phyloP scores from a whole-genome alignment of 2,329 filamentous ascomycete species.

The Leptographium radiaticola region DNA sequence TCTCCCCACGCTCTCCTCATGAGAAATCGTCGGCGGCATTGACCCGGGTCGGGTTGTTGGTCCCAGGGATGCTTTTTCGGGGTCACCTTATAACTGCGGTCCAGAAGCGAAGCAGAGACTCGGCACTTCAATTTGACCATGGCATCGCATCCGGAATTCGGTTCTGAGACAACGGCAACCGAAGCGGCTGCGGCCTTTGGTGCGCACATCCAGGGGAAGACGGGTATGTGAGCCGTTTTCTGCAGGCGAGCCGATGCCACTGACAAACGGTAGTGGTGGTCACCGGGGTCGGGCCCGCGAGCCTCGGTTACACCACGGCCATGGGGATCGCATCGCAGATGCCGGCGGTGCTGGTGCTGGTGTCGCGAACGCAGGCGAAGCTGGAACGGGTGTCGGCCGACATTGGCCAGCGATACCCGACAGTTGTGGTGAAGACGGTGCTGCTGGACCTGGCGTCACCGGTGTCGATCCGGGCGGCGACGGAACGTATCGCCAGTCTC shows the following conservation, averaged over 20 bases:
- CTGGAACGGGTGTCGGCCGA: conserved; percentile 25
- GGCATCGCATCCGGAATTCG: conserved; percentile 10
- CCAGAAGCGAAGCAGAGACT: too few relatives aligned
- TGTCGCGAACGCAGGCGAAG: conserved; percentile 29
- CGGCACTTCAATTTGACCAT: not conserved
- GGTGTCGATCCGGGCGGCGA: conserved; percentile 20
- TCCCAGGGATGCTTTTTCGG: too few relatives aligned
- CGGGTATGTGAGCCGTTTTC: not conserved
- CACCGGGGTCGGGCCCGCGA: conserved; percentile 28
- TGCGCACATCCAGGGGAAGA: conserved; percentile 7
- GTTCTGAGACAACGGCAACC: conserved; percentile 9
- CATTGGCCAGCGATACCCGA: conserved; percentile 16
- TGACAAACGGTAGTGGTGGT: conserved; percentile 5
- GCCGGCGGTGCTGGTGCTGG: conserved; percentile 28
- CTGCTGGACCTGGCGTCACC: conserved; percentile 21
- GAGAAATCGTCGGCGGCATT: too few relatives aligned
- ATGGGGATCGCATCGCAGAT: conserved; percentile 30
- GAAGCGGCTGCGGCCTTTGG: conserved; percentile 10
- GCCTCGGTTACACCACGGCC: conserved; percentile 28
- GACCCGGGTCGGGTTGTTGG: too few relatives aligned
- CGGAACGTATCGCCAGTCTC: conserved; percentile 16
- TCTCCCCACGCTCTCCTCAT: too few relatives aligned
- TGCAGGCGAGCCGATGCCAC: too few relatives aligned
- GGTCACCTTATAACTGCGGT: too few relatives aligned
- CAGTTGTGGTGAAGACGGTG: conserved; percentile 15